These are phyloP conservation scores for Graphium sp. DNA, from an alignment of 2,329 filamentous ascomycete species.

Conservation along the genomic window DNA sequence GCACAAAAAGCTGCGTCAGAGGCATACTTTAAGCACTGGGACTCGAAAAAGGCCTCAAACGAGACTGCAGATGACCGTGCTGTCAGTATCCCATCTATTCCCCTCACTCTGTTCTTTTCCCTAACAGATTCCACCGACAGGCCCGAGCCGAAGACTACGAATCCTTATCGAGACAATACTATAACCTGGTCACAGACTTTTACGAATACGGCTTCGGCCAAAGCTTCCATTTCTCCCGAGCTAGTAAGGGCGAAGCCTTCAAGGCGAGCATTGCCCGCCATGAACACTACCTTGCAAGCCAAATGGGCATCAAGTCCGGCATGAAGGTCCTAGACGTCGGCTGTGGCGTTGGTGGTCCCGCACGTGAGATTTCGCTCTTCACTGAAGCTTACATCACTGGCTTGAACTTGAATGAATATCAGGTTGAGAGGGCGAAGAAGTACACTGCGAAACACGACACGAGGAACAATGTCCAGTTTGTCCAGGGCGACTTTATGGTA, in stretches of 20 bases:
- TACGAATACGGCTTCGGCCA: constrained; percentile 97
- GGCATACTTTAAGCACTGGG: constrained; percentile 95
- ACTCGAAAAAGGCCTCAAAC: constrained; percentile 59
- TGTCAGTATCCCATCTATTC: constrained; percentile 26
- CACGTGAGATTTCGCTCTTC: constrained; percentile 92
- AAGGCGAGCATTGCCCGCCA: constrained; percentile 85
- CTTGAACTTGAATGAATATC: constrained; percentile 98
- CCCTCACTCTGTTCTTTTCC: neutral
- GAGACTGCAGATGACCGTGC: constrained; percentile 75
- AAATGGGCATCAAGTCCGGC: constrained; percentile 68
- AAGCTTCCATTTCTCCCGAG: constrained; percentile 95
- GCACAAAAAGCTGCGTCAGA: constrained; percentile 72
- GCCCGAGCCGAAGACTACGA: constrained; percentile 77
- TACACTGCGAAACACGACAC: constrained; percentile 75
- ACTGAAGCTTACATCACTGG: constrained; percentile 77
- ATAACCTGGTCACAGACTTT: constrained; percentile 84
- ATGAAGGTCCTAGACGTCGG: constrained; percentile 92
- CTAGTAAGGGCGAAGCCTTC: constrained; percentile 74
- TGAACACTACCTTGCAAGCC: constrained; percentile 90
- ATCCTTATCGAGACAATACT: constrained; percentile 87
- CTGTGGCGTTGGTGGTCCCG: constrained; percentile 90
- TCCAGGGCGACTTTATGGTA: constrained; percentile 95
- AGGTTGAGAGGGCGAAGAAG: constrained; percentile 80
- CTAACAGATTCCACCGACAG: no score
- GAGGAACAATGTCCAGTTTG: constrained; percentile 62